Conservation (phyloP, 2,329 filamentous ascomycete genomes). For the Aspergillus ochraceoroseus region DNA sequence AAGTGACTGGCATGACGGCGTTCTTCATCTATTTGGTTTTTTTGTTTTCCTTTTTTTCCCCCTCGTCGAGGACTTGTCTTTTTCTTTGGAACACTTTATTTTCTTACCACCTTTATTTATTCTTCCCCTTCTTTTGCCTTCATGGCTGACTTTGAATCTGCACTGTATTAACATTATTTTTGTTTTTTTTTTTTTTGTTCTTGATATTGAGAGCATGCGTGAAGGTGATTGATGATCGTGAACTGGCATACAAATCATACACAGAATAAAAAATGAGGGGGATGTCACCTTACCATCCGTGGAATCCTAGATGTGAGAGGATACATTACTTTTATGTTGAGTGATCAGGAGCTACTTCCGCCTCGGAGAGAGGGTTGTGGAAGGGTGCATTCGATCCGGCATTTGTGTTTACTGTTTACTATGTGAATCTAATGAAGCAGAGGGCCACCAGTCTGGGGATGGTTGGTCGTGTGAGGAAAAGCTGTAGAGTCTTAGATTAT, state of each 20-base stretch:
- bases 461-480: no score
- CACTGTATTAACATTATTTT: conserved; percentile 18
- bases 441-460: no score
- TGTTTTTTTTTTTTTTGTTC: not conserved
- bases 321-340: no score
- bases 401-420: conserved; percentile 1
- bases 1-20: conserved; percentile 18
- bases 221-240: conserved; percentile 1
- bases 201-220: conserved; percentile 2
- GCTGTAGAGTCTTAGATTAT: no score
- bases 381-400: no score
- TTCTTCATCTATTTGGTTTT: conserved; percentile 9
- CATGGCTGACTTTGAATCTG: conserved; percentile 2
- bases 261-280: not conserved
- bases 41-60: conserved; percentile 7
- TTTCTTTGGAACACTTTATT: conserved; percentile 6
- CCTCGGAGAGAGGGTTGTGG: no score
- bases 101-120: conserved; percentile 4
- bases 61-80: not conserved
- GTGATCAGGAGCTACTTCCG: no score
- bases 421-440: not conserved
- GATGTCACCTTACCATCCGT: no score
- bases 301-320: not conserved
- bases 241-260: not conserved
- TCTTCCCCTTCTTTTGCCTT: conserved; percentile 3